These are phyloP conservation scores for Corinectria fuckeliana DNA, from an alignment of 2,329 filamentous ascomycete species.

Conservation along the genomic window DNA sequence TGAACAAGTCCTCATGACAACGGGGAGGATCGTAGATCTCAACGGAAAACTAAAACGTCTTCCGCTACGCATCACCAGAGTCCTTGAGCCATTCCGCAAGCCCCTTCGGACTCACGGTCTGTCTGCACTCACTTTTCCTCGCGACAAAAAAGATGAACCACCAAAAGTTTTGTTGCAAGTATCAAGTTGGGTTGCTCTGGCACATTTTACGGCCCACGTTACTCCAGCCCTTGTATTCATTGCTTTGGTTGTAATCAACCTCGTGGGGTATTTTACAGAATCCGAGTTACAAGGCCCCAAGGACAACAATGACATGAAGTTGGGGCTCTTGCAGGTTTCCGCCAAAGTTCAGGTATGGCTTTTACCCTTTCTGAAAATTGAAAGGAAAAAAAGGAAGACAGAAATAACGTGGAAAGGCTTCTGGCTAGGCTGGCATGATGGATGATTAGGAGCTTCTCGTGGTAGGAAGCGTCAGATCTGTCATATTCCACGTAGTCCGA, in stretches of 20 bases:
- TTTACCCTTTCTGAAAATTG: not conserved
- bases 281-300: not conserved
- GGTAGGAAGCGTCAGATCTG: slow-evolving; percentile 7
- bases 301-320: slow-evolving; percentile 1
- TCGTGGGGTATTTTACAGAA: no score
- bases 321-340: slow-evolving; percentile 9
- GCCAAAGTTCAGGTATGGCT: slow-evolving; percentile 15
- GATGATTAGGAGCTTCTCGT: slow-evolving; percentile 2
- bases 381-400: not conserved
- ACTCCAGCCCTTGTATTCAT: no score
- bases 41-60: not conserved
- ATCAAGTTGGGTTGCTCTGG: not conserved
- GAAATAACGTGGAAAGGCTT: no score
- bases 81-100: not conserved
- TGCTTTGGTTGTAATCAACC: no score
- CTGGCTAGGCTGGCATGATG: not conserved
- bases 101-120: slow-evolving; percentile 4
- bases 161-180: not conserved
- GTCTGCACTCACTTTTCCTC: not conserved
- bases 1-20: not conserved
- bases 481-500: slow-evolving; percentile 17
- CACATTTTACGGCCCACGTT: not conserved
- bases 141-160: not conserved
- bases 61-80: not conserved
- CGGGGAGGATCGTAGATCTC: not conserved